Evolutionary conservation across 2,329 filamentous ascomycete genomes (phyloP).

Genomic region (Aspergillus tamarii): DNA sequence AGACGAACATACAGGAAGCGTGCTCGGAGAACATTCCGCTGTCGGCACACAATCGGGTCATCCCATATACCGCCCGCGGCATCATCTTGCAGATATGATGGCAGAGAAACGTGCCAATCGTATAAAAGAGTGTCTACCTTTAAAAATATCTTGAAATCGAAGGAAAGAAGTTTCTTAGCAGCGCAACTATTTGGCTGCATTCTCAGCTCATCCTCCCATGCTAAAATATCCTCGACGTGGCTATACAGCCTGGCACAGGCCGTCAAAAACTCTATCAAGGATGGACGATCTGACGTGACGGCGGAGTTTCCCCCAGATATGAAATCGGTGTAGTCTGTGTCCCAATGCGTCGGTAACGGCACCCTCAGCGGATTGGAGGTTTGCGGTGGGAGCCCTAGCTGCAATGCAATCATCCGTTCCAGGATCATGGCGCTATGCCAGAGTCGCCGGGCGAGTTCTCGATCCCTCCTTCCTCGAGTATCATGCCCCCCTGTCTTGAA

Average conservation of each 20-base stretch:
- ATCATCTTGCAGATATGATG: slow-evolving; percentile 22
- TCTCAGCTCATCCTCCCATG: slow-evolving; percentile 26
- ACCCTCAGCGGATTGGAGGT: slow-evolving; percentile 21
- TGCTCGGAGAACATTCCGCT: slow-evolving; percentile 28
- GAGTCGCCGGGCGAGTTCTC: slow-evolving; percentile 26
- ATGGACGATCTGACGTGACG: slow-evolving; percentile 21
- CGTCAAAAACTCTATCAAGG: slow-evolving; percentile 29
- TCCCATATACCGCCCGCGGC: background rate
- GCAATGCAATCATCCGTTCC: slow-evolving; percentile 29
- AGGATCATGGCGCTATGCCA: slow-evolving; percentile 32
- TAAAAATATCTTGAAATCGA: slow-evolving; percentile 23
- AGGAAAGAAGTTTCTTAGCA: slow-evolving; percentile 25
- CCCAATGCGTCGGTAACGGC: slow-evolving; percentile 26
- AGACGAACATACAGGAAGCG: slow-evolving; percentile 29
- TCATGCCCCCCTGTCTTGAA: slow-evolving; percentile 22
- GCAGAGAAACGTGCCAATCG: slow-evolving; percentile 28
- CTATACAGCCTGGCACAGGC: slow-evolving; percentile 26
- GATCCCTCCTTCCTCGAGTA: slow-evolving; percentile 15
- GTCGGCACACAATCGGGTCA: slow-evolving; percentile 25
- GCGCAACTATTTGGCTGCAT: slow-evolving; percentile 17
- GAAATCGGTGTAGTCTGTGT: slow-evolving; percentile 30
- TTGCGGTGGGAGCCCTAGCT: slow-evolving; percentile 23
- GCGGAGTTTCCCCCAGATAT: slow-evolving; percentile 18
- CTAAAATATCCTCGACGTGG: slow-evolving; percentile 25
- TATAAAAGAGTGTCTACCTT: slow-evolving; percentile 23